Base-by-base conservation (phyloP, 2,329 filamentous ascomycete species). In the Fusarium xyrophilum region DNA sequence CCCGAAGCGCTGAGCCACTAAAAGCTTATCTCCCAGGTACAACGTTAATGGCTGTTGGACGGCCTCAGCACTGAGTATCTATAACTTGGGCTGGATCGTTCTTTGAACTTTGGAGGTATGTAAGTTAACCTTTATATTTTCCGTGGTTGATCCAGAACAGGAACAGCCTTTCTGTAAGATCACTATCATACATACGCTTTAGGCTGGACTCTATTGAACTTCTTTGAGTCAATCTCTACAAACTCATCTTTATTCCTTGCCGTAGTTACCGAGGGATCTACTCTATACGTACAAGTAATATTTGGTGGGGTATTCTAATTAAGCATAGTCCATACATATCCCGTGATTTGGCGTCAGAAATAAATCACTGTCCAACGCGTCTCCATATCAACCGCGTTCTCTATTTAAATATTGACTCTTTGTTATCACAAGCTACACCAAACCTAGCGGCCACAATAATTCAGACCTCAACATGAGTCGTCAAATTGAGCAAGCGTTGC, bases 401-500 rank as follows among this genome's bases (percentile, higher is more conserved):
- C 32, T 39, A 44, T 53, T 33, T 42, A 52, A 51, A 52, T 44
- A 55, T 58, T 42, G 33, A 56, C 35, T 30, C 19, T 7, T 38
- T 32, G 44, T 38, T 30, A 13, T 21, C 15, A 42, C n/a, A 38
- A 43, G 23, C 33, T 40, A 44, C 43, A 51, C 17, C 25, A 39
- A 47, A 40, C 17, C 27, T 35, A 10, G 36, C 36, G 23, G 10
- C 43, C 36, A 47, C 30, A 32, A 60, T 35, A 54, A 43, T 4
- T 19, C 47, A 55, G 39, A 38, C 19, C 21, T 48, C 68, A 76
- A 35, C 33, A 96, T 96, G 92, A 92, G 91, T 74, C 86, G 88
- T 62, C 87, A 91, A 40, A 84, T 93, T 23, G 90, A 94, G 73
- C 89, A 91, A 74, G 88, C 89, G 1, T 83, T 96, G 35, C 83